Base-by-base conservation (phyloP, 495 filamentous ascomycete genomes). In the Penicillium lividum region DNA sequence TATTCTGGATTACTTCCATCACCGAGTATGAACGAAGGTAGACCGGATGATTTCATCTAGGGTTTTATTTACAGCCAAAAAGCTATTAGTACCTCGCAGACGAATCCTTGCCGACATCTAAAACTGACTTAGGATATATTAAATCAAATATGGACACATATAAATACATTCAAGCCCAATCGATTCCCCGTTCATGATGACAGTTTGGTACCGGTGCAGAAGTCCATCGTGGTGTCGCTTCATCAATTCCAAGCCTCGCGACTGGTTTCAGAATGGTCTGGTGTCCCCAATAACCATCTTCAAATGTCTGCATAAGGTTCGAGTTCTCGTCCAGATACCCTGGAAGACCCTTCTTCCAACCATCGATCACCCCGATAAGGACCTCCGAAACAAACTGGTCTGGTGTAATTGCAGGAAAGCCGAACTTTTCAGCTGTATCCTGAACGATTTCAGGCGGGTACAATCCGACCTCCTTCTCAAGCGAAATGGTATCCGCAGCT, bases 381-480 rank as follows among this genome's bases (percentile, higher is more conserved):
- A 73, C 61, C 38, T 73, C 70, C 1, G 68, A 56, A 7, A 73
- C 68, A 48, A 58, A 73, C 25, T 71, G 70, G 16, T 57, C 55
- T 9, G 55, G 47, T 8, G 55, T 44, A 31, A 46, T 51, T 16
- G 28, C 34, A 18, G 28, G 27, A 33, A 57, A 57, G 0, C 16
- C 22, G 31, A 51, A 51, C 0, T 31, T 25, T 15, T 44, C 28
- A 18, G 16, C 16, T 11, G 43, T 56, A n/a, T 47, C 18, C n/a
- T 44, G 16, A 2, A 61, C 48, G 29, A 51, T 29, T 4, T 56
- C 42, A 6, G 31, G 48, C 9, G 53, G 48, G 16, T 61, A 61
- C 9, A 61, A 36, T 0, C 58, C 53, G 1, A 61, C 43, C 6
- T 61, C 53, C 6, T 45, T n/a, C 6, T 56, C 53, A 15, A 61